phyloP scores from a whole-genome alignment of 768 basidiomycete species.

The Baorangia bicolor region DNA sequence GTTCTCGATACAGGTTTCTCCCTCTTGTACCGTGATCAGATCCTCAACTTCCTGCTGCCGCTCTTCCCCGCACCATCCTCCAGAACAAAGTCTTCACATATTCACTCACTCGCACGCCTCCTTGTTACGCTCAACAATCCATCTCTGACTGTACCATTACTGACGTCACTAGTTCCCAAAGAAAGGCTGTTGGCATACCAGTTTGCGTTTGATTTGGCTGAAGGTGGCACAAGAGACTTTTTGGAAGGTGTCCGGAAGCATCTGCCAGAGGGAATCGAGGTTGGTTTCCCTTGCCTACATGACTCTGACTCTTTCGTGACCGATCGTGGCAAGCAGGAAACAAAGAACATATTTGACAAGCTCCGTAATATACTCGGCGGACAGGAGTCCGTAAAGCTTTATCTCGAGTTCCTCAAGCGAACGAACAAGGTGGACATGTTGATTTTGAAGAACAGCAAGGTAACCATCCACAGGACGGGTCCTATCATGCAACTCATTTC shows the following conservation, averaged over 20 bases:
- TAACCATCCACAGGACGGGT: constrained; percentile 26
- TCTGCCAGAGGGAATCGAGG: constrained; percentile 67
- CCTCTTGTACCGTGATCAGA: constrained; percentile 79
- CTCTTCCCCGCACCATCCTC: constrained; percentile 78
- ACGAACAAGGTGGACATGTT: constrained; percentile 92
- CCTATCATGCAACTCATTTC: constrained; percentile 3
- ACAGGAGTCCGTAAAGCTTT: constrained; percentile 87
- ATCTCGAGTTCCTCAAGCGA: constrained; percentile 92
- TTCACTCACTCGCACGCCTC: constrained; percentile 81
- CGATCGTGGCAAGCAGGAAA: constrained; percentile 41
- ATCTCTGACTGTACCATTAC: constrained; percentile 70
- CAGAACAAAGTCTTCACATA: constrained; percentile 71
- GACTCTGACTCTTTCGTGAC: constrained; percentile 4
- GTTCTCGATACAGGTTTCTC: constrained; percentile 89
- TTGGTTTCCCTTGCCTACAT: constrained; percentile 31
- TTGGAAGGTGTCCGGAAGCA: constrained; percentile 70
- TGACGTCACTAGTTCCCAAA: constrained; percentile 67
- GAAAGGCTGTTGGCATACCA: constrained; percentile 87
- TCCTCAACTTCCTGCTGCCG: constrained; percentile 76
- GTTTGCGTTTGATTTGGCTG: constrained; percentile 92
- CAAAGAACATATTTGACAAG: constrained; percentile 66
- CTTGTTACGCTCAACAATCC: constrained; percentile 86
- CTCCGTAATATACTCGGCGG: constrained; percentile 84
- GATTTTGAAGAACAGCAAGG: constrained; percentile 92
- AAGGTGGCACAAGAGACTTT: constrained; percentile 93